Base-by-base conservation (phyloP, 2,329 filamentous ascomycete genomes). In the Monosporascus sp. region DNA sequence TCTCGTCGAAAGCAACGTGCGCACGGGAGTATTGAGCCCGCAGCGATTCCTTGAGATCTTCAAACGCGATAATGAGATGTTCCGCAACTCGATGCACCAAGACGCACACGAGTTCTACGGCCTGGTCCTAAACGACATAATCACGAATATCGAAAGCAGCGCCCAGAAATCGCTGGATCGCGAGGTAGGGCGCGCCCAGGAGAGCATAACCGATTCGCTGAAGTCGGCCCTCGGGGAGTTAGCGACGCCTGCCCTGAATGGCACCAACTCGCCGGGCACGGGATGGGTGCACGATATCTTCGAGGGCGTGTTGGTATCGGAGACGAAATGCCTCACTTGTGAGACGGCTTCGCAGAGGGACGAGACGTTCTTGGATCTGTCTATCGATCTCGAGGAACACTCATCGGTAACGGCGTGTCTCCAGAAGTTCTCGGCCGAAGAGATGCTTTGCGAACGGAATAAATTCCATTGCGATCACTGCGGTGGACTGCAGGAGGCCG, bases 391-490 rank as follows among this genome's bases (percentile, higher is more conserved):
- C 14, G 91, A 96, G 60, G 87, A 97, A 65, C 91, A 97, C 68
- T 92, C 92, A 0, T 99, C 94, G 0, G 94, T 99, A 3, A 97
- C 94, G 3, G 93, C 94, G 26, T 99, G 94, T 68, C 74, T 99
- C 59, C 84, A 90, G 55, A 96, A 97, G 65, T 99, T 99, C 65
- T 99, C 94, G 0, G 91, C 94, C 46, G 94, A 97, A 65, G 94
- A 99, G 71, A 97, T 97, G 91, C 80, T 99, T 54, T 97, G 94
- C 67, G 94, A 99, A 74, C 83, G 92, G 56, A 97, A 99, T 76
- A 99, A 99, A 68, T 99, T 99, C 61, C 93, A 99, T 68, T 99
- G 94, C 73, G 94, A 99, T 69, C 92, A 92, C 63, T 99, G 94
- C 63, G 94, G 94, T 51, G 94, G 94, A 3, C 76, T 99, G 52